Percentiles rank a stretch among this genome's conserved stretches.
Evolutionary conservation across 2,329 filamentous ascomycete species (phyloP).

Genomic region (Pyrenochaeta sp.): DNA sequence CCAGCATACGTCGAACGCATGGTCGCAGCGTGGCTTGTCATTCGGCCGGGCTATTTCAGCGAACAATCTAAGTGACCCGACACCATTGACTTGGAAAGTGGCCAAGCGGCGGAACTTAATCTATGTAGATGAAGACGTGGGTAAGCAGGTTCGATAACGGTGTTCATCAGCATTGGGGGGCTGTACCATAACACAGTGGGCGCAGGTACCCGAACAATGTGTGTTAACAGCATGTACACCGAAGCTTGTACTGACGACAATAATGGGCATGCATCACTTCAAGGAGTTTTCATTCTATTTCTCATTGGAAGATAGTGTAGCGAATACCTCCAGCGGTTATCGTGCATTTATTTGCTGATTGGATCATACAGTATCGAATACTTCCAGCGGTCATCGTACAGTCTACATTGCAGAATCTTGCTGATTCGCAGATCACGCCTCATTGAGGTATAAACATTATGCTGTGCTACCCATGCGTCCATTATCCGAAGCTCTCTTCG

Average conservation of each 20-base stretch:
- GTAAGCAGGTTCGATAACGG: conserved; percentile 6
- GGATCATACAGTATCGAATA: neutral
- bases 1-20: neutral
- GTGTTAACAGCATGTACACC: neutral
- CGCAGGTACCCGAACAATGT: conserved; percentile 10
- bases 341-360: neutral
- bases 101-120: conserved; percentile 13
- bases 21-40: neutral
- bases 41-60: neutral
- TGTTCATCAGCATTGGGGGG: neutral
- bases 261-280: too few species aligned
- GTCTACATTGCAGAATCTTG: conserved; percentile 7
- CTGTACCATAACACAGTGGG: neutral
- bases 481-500: conserved; percentile 6
- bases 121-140: conserved; percentile 7
- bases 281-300: neutral
- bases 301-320: neutral
- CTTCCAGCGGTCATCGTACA: neutral
- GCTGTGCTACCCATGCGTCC: conserved; percentile 9
- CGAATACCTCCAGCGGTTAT: neutral
- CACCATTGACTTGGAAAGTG: neutral
- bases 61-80: neutral
- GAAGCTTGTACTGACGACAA: too few species aligned
- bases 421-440: conserved; percentile 1
- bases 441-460: conserved; percentile 2